Evolutionary conservation across 441 rosid genomes (phyloP), one percentile per base, ranked within the genome.

Genomic region (Croton laevigatus): DNA sequence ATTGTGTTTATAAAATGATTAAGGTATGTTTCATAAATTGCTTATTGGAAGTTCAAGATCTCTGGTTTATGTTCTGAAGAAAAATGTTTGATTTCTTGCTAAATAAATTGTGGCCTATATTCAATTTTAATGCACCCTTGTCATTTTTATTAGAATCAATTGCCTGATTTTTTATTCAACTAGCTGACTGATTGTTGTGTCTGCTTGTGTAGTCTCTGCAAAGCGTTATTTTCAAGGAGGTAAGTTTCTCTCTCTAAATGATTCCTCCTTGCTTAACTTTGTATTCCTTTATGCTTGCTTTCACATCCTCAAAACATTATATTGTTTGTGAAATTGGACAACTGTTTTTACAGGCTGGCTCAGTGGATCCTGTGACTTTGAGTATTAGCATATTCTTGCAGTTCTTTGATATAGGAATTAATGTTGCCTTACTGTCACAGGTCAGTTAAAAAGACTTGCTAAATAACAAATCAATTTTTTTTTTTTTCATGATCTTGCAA

Each of bases 211-310:
- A 96, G 99, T 93, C 99, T 80, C 77, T 96, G 79, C 99, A 96
- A 82, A 96, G 98, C 73, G 97, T 96, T 66, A 94, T 96, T 65
- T 96, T 96, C 89, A 96, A 93, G 89, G 96, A 89, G 99, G 99
- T 96, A 86, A 32, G 19, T 49, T 65, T 64, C 66, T 65, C 40
- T 68, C 66, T 46, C 49, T 49, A 23, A 44, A 46, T 52, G 42
- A 63, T 74, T 69, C 60, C 63, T 76, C 63, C 42, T 59, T 27
- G 63, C 48, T 27, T 78, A 58, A 34, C 37, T 76, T 71, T 62
- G 36, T 72, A 40, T 64, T 76, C 10, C 10, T 8, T 59, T 27
- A 23, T 71, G 10, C 7, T 62, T 42, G 32, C 32, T 27, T n/a
- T 59, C 48, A 54, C 40, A 68, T 59, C 34, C 67, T 53, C 52